These are phyloP conservation scores for Hypoxylon sp. DNA, from an alignment of 2,329 filamentous ascomycete genomes.

Conservation along the genomic window DNA sequence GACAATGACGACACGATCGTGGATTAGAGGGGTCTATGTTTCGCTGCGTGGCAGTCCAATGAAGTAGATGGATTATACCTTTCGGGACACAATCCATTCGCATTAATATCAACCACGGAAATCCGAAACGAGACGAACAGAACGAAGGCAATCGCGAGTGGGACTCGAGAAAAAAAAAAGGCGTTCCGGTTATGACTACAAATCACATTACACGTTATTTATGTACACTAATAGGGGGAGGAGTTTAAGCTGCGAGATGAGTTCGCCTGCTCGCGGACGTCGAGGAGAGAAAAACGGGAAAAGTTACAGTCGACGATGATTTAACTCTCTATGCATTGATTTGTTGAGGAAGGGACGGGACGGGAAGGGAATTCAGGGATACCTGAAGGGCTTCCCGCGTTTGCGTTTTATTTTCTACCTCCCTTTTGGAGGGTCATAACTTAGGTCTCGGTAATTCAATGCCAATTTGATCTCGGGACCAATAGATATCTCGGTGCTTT, in stretches of 20 bases:
- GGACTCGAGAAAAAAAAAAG: neutral
- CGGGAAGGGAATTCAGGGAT: neutral
- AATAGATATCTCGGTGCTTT: neutral
- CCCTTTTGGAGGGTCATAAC: neutral
- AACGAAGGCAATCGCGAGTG: neutral
- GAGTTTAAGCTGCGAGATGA: neutral
- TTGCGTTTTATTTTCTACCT: neutral
- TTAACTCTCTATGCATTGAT: neutral
- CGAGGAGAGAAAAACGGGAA: neutral
- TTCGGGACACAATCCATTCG: neutral
- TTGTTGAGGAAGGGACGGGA: neutral
- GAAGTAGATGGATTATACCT: neutral
- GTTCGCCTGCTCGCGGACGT: neutral
- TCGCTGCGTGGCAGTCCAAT: neutral
- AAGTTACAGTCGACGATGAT: neutral
- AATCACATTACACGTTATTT: neutral
- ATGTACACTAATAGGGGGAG: constrained; percentile 24
- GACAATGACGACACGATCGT: constrained; percentile 45
- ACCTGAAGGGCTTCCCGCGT: neutral
- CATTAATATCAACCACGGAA: neutral
- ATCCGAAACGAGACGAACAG: neutral
- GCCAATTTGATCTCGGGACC: neutral
- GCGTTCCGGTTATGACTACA: constrained; percentile 12
- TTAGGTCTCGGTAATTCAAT: neutral
- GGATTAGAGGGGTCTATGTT: constrained; percentile 38